Conservation (phyloP, 768 basidiomycete species). For the Xanthoconium stramineum region DNA sequence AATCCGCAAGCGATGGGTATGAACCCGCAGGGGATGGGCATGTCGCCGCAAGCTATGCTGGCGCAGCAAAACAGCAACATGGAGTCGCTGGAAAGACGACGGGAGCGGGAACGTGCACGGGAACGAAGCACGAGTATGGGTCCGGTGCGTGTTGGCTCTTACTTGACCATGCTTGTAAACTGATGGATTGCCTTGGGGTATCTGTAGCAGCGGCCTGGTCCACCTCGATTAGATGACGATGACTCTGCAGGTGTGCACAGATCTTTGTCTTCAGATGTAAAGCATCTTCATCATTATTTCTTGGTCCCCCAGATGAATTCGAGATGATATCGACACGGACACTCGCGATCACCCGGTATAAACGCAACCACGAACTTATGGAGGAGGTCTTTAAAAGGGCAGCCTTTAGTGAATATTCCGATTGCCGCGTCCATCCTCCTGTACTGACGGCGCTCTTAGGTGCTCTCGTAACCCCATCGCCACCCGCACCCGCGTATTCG, state of each 20-base stretch:
- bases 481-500: constrained; percentile 51
- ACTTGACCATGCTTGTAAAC: background rate
- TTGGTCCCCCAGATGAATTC: constrained; percentile 47
- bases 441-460: constrained; percentile 29
- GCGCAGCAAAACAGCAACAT: constrained; percentile 71
- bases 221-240: constrained; percentile 47
- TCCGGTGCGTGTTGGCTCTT: constrained; percentile 31
- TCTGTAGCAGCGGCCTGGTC: constrained; percentile 30
- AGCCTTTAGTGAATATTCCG: constrained; percentile 46
- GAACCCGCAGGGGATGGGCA: constrained; percentile 23
- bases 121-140: constrained; percentile 43
- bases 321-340: constrained; percentile 73
- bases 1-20: constrained; percentile 24
- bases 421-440: background rate
- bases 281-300: background rate
- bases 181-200: background rate
- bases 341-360: constrained; percentile 68
- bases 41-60: constrained; percentile 57
- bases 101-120: constrained; percentile 56
- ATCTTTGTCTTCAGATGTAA: background rate
- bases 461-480: constrained; percentile 40
- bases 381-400: constrained; percentile 76
- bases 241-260: constrained; percentile 58
- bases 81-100: constrained; percentile 64
- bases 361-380: constrained; percentile 82